Percentiles rank a stretch among this genome's conserved stretches.
These are phyloP conservation scores for Bacidia rubella DNA, from an alignment of 495 filamentous ascomycete species.

Conservation along the genomic window DNA sequence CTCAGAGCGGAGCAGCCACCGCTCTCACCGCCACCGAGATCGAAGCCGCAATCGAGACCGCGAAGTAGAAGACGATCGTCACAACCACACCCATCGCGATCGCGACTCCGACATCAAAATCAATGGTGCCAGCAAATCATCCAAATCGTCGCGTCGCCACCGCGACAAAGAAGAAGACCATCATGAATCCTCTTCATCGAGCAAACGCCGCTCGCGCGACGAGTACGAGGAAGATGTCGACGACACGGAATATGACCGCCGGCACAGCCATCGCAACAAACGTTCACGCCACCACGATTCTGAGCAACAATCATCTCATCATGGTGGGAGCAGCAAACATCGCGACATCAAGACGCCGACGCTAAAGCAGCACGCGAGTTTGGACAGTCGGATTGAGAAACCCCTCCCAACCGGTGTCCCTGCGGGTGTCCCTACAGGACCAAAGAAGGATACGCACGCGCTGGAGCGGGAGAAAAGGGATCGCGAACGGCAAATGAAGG, in stretches of 20 bases:
- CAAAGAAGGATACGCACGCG: slow-evolving; percentile 53
- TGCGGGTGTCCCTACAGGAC: slow-evolving; percentile 19
- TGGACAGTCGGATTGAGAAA: not conserved
- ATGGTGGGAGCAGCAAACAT: no score
- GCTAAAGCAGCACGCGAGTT: not conserved
- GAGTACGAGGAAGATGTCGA: slow-evolving; percentile 24
- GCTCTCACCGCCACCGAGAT: slow-evolving; percentile 35
- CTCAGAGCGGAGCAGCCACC: slow-evolving; percentile 23
- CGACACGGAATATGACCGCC: not conserved
- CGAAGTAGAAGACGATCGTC: slow-evolving; percentile 17
- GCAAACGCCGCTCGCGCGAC: slow-evolving; percentile 9
- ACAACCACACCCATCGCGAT: slow-evolving; percentile 11
- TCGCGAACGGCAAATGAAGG: slow-evolving; percentile 61
- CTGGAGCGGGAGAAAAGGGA: slow-evolving; percentile 65
- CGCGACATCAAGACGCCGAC: no score
- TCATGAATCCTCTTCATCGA: slow-evolving; percentile 21
- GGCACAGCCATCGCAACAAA: slow-evolving; percentile 30
- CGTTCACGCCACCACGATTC: slow-evolving; percentile 29
- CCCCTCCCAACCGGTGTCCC: not conserved
- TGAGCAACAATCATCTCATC: not conserved
- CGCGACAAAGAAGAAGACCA: slow-evolving; percentile 33
- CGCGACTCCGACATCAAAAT: slow-evolving; percentile 12
- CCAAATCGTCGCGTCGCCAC: slow-evolving; percentile 12
- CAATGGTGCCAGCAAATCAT: slow-evolving; percentile 13
- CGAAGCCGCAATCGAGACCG: slow-evolving; percentile 28